Evolutionary conservation across 768 basidiomycete species (phyloP).

Genomic region (Pleurotus sapidus): DNA sequence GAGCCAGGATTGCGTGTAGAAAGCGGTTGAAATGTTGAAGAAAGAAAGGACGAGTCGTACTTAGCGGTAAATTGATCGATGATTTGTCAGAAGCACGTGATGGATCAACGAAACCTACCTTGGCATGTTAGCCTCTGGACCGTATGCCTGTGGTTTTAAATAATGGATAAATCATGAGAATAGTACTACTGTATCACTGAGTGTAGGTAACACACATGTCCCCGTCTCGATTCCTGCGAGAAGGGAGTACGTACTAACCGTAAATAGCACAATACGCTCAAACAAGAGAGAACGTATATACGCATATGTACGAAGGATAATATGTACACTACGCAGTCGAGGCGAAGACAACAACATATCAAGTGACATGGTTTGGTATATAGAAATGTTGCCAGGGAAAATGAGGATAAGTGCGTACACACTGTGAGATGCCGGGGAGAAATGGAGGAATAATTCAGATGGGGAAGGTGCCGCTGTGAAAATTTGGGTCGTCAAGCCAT

Average conservation of each 20-base stretch:
- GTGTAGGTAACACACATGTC: neutral
- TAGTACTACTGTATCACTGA: too few relatives aligned
- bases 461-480: neutral
- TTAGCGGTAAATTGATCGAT: too few relatives aligned
- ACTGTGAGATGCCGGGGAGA: neutral
- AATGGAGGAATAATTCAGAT: neutral
- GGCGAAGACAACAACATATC: conserved; percentile 5
- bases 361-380: conserved; percentile 4
- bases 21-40: too few relatives aligned
- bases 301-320: conserved; percentile 7
- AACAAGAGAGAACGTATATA: neutral
- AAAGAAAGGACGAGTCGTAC: too few relatives aligned
- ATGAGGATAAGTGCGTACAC: neutral
- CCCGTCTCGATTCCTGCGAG: conserved; percentile 3
- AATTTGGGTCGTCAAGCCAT: neutral
- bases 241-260: neutral
- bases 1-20: too few relatives aligned
- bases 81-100: too few relatives aligned
- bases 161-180: too few relatives aligned
- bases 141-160: too few relatives aligned
- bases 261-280: neutral
- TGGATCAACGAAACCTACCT: too few relatives aligned
- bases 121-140: too few relatives aligned
- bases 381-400: neutral
- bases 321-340: neutral